phyloP scores from a whole-genome alignment of 768 basidiomycete genomes.

The Tricholoma terreum region DNA sequence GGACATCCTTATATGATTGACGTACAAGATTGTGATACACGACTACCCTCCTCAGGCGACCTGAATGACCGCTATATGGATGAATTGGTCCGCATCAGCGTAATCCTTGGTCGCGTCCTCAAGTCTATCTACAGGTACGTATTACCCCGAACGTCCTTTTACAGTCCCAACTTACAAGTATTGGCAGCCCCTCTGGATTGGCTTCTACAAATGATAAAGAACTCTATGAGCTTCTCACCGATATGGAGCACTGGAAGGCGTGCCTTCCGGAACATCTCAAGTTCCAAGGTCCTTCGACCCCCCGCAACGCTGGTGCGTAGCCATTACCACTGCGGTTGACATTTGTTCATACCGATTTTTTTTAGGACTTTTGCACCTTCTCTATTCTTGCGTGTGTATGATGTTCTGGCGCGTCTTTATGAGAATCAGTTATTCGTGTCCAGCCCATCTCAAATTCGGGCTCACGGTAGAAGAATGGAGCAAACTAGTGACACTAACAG shows the following conservation, averaged over 20 bases:
- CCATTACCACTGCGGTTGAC: not conserved
- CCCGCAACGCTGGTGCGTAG: conserved; percentile 62
- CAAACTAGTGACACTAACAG: conserved; percentile 65
- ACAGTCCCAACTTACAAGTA: conserved; percentile 3
- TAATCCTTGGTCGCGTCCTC: conserved; percentile 86
- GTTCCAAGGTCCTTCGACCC: conserved; percentile 69
- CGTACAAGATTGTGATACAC: conserved; percentile 92
- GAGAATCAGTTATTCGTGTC: conserved; percentile 92
- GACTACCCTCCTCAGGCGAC: conserved; percentile 87
- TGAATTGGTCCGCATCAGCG: conserved; percentile 87
- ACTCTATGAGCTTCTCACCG: conserved; percentile 58
- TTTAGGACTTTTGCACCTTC: conserved; percentile 80
- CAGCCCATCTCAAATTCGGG: conserved; percentile 84
- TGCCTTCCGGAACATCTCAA: conserved; percentile 74
- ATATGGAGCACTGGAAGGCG: conserved; percentile 75
- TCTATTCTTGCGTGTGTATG: conserved; percentile 89
- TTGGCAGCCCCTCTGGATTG: conserved; percentile 76
- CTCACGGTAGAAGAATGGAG: conserved; percentile 81
- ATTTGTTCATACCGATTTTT: not conserved
- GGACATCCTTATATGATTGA: conserved; percentile 97
- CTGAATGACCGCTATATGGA: conserved; percentile 77
- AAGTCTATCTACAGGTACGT: conserved; percentile 89
- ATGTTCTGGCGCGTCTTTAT: conserved; percentile 99
- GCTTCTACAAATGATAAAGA: conserved; percentile 81
- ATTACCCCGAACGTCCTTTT: not conserved